phyloP scores from a whole-genome alignment of 306 rosid genomes.

The Lablab purpureus region DNA sequence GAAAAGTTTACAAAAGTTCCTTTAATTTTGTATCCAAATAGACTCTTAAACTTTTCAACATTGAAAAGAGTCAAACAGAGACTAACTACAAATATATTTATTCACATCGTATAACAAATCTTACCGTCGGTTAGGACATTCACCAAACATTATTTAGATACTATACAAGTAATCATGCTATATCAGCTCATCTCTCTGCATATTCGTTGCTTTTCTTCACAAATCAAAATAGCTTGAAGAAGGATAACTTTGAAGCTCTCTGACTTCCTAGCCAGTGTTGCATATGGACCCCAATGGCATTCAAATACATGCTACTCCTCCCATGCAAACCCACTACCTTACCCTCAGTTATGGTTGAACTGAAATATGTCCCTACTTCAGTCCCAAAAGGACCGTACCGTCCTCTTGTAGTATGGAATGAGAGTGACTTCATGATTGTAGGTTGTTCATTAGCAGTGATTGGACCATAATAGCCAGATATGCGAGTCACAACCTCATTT shows the following conservation, averaged over 20 bases:
- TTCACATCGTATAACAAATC: background rate
- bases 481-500: constrained; percentile 77
- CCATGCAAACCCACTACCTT: constrained; percentile 94
- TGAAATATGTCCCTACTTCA: constrained; percentile 87
- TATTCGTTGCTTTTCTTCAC: background rate
- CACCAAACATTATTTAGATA: constrained; percentile 28
- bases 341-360: constrained; percentile 87
- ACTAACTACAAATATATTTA: background rate
- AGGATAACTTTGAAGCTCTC: constrained; percentile 58
- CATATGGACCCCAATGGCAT: constrained; percentile 95
- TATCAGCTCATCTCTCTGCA: background rate
- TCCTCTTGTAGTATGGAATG: constrained; percentile 76
- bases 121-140: background rate
- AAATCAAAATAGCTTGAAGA: constrained; percentile 72
- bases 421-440: constrained; percentile 72
- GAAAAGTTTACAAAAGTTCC: no score
- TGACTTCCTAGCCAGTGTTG: constrained; percentile 95
- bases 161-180: constrained; percentile 22
- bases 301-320: constrained; percentile 83
- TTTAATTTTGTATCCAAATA: no score
- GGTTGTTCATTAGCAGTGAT: constrained; percentile 55
- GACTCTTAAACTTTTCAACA: no score
- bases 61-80: no score
- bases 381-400: constrained; percentile 92
- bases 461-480: constrained; percentile 78